Percentiles rank a stretch among this genome's conserved stretches.
Conservation (phyloP, 2,329 filamentous ascomycete genomes). For the Hymenoscyphus fructigenus region DNA sequence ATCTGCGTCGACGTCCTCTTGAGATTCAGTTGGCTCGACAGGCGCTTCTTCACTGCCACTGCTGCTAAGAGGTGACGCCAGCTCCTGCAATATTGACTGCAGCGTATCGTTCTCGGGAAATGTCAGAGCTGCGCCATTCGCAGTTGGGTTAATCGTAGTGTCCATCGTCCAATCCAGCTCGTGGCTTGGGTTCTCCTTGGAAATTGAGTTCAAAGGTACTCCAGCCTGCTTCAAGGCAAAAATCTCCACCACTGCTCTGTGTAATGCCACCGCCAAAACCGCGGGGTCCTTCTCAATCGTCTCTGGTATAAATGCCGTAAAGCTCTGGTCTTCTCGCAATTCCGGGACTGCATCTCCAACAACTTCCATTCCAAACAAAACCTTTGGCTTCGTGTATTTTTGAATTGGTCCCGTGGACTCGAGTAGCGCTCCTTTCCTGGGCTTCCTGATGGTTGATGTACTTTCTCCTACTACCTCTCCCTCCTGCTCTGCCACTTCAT, state of each 20-base stretch:
- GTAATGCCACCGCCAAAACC: slow-evolving; percentile 45
- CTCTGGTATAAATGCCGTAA: slow-evolving; percentile 41
- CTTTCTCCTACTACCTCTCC: slow-evolving; percentile 14
- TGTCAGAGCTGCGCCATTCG: slow-evolving; percentile 24
- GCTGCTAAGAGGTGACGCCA: slow-evolving; percentile 20
- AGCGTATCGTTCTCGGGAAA: slow-evolving; percentile 22
- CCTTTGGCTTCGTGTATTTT: slow-evolving; percentile 46
- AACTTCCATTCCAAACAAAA: slow-evolving; percentile 52
- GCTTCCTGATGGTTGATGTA: slow-evolving; percentile 10
- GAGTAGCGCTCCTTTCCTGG: slow-evolving; percentile 6
- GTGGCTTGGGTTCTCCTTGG: slow-evolving; percentile 15
- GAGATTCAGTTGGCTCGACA: slow-evolving; percentile 27
- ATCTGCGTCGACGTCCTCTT: slow-evolving; percentile 32
- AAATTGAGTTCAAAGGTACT: slow-evolving; percentile 32
- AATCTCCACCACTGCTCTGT: slow-evolving; percentile 56
- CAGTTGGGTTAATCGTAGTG: slow-evolving; percentile 30
- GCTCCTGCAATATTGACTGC: slow-evolving; percentile 22
- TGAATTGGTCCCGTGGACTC: not conserved
- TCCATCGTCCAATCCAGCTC: slow-evolving; percentile 28
- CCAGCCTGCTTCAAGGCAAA: slow-evolving; percentile 47
- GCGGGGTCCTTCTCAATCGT: slow-evolving; percentile 38
- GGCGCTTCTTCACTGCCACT: slow-evolving; percentile 22
- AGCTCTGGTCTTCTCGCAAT: slow-evolving; percentile 43
- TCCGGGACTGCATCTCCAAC: slow-evolving; percentile 49
- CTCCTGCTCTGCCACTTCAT: not conserved